phyloP scores from a whole-genome alignment of 345 rosid genomes.

The Gossypium rotundifolium region DNA sequence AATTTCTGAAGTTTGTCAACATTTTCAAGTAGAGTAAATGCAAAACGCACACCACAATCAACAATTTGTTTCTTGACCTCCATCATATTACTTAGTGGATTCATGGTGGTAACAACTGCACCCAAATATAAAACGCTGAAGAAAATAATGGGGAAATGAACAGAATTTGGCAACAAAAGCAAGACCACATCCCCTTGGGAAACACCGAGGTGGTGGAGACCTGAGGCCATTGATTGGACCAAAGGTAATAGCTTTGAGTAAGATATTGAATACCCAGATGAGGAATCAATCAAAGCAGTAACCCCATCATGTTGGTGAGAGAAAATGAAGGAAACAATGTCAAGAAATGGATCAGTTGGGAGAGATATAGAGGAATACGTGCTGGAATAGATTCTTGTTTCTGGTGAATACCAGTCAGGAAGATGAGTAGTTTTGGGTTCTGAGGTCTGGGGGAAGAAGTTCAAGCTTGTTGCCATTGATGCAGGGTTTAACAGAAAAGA shows the following conservation, averaged over 20 bases:
- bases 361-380: slow-evolving; percentile 38
- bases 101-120: slow-evolving; percentile 61
- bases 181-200: slow-evolving; percentile 61
- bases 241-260: slow-evolving; percentile 39
- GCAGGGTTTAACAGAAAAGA: background rate
- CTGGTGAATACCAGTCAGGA: slow-evolving; percentile 38
- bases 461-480: slow-evolving; percentile 9
- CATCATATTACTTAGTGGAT: slow-evolving; percentile 40
- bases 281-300: slow-evolving; percentile 51
- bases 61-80: slow-evolving; percentile 45
- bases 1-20: slow-evolving; percentile 27
- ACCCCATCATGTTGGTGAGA: slow-evolving; percentile 39
- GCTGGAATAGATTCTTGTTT: slow-evolving; percentile 62
- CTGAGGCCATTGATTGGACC: slow-evolving; percentile 51
- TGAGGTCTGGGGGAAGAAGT: background rate
- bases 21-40: slow-evolving; percentile 37
- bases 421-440: background rate
- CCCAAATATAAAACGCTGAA: slow-evolving; percentile 58
- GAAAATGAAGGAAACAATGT: slow-evolving; percentile 57
- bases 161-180: slow-evolving; percentile 62
- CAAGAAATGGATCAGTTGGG: slow-evolving; percentile 50
- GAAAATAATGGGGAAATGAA: slow-evolving; percentile 56
- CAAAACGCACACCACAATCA: slow-evolving; percentile 40
- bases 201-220: slow-evolving; percentile 46
- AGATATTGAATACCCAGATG: slow-evolving; percentile 58